Evolutionary conservation across 371 early-diverging fungal genomes (phyloP).

Genomic region (Mucor mucedo): DNA sequence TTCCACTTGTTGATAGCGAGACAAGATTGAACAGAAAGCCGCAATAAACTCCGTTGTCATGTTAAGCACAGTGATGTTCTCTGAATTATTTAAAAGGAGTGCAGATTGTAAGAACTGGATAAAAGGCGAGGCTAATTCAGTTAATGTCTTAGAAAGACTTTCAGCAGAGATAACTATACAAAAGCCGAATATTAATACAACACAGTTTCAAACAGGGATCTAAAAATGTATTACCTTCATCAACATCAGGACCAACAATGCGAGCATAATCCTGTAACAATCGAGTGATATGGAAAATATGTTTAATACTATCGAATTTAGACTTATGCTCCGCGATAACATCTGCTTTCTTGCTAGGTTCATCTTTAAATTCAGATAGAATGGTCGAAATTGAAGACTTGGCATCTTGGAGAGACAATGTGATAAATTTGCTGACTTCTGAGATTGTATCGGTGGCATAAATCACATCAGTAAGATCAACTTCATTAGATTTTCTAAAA

Average conservation of each 20-base stretch:
- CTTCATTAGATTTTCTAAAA: conserved; percentile 22
- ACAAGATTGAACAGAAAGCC: conserved; percentile 36
- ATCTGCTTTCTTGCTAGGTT: background rate
- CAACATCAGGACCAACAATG: conserved; percentile 21
- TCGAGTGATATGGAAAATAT: conserved; percentile 27
- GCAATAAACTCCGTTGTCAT: conserved; percentile 40
- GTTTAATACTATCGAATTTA: conserved; percentile 17
- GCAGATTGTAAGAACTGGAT: conserved; percentile 29
- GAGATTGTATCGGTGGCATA: conserved; percentile 23
- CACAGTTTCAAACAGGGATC: background rate
- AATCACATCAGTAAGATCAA: conserved; percentile 17
- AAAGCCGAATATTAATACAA: background rate
- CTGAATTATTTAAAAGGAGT: background rate
- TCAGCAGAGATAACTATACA: conserved; percentile 28
- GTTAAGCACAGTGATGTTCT: conserved; percentile 14
- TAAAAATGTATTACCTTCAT: conserved; percentile 27
- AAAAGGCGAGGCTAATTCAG: conserved; percentile 26
- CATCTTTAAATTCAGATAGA: background rate
- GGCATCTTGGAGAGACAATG: conserved; percentile 10
- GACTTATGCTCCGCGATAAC: background rate
- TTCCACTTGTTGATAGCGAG: conserved; percentile 33
- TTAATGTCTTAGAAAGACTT: conserved; percentile 25
- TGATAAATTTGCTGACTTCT: conserved; percentile 16
- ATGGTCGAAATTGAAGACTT: conserved; percentile 1
- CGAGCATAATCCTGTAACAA: conserved; percentile 36